These are phyloP conservation scores for Priceomyces melissophilus DNA, from an alignment of 805 yeast genomes.

Conservation along the genomic window DNA sequence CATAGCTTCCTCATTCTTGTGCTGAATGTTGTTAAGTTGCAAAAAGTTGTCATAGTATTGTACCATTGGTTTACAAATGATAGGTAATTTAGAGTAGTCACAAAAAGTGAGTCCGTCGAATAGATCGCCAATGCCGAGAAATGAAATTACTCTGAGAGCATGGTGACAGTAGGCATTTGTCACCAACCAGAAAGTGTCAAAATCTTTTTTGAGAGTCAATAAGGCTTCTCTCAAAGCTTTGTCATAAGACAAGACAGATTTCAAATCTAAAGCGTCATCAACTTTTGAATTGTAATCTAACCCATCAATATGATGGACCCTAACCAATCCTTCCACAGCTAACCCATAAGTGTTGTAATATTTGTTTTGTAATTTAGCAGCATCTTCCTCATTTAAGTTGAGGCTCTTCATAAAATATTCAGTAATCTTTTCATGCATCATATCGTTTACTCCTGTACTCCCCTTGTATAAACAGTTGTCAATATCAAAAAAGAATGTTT, in stretches of 20 bases:
- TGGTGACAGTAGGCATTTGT: constrained; percentile 94
- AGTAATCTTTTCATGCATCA: constrained; percentile 86
- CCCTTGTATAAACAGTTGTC: constrained; percentile 87
- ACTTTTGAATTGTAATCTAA: constrained; percentile 83
- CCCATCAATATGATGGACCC: constrained; percentile 74
- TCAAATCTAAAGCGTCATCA: constrained; percentile 89
- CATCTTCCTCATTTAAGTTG: constrained; percentile 65
- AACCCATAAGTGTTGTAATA: constrained; percentile 88
- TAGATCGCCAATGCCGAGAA: constrained; percentile 85
- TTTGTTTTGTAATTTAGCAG: constrained; percentile 62
- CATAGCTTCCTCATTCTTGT: constrained; percentile 24
- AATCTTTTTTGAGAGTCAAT: constrained; percentile 43
- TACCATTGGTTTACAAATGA: constrained; percentile 87
- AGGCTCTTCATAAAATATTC: constrained; percentile 70
- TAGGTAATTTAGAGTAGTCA: constrained; percentile 68
- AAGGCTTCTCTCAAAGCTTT: constrained; percentile 51
- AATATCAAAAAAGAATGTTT: constrained; percentile 79
- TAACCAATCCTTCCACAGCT: constrained; percentile 85
- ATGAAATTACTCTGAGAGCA: constrained; percentile 72
- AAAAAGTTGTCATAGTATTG: constrained; percentile 65
- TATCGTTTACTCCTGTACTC: constrained; percentile 71
- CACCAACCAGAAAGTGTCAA: constrained; percentile 81
- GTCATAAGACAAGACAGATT: constrained; percentile 68
- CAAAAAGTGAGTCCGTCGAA: constrained; percentile 94
- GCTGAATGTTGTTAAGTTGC: constrained; percentile 55